These are phyloP conservation scores for Metschnikowia peoriensis DNA, from an alignment of 805 yeast genomes.

Conservation along the genomic window DNA sequence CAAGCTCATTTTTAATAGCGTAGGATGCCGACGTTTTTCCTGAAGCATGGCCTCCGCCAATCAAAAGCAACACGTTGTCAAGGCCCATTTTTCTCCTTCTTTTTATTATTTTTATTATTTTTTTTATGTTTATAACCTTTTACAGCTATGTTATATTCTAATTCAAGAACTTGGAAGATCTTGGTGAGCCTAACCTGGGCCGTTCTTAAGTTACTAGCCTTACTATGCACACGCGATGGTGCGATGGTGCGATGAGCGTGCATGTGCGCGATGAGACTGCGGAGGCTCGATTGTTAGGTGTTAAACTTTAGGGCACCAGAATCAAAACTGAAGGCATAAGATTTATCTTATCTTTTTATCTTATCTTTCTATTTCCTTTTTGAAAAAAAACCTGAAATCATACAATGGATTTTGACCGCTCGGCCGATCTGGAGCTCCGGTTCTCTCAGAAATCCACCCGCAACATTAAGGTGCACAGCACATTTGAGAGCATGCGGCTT, in stretches of 20 bases:
- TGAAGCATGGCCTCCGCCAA: conserved; percentile 64
- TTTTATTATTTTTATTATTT: background rate
- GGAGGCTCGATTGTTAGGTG: background rate
- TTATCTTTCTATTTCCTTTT: no score
- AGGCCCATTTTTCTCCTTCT: background rate
- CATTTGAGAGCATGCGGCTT: conserved; percentile 42
- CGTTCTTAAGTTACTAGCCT: background rate
- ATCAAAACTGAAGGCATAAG: no score
- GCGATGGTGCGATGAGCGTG: background rate
- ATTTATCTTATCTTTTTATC: no score
- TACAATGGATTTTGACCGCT: conserved; percentile 53
- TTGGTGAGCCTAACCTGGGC: background rate
- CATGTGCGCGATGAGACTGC: background rate
- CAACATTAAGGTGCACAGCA: conserved; percentile 52
- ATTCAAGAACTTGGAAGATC: no score
- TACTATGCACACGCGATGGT: background rate
- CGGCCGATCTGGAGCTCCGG: conserved; percentile 52
- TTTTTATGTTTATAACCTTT: background rate
- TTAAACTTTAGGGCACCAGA: no score
- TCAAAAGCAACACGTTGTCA: conserved; percentile 38
- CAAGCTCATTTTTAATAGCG: conserved; percentile 32
- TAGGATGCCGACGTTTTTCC: conserved; percentile 47
- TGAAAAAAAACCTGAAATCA: background rate
- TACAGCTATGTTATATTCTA: no score
- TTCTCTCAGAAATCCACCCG: conserved; percentile 51